Evolutionary conservation across 345 rosid genomes (phyloP).

Genomic region (Cardamine resedifolia): DNA sequence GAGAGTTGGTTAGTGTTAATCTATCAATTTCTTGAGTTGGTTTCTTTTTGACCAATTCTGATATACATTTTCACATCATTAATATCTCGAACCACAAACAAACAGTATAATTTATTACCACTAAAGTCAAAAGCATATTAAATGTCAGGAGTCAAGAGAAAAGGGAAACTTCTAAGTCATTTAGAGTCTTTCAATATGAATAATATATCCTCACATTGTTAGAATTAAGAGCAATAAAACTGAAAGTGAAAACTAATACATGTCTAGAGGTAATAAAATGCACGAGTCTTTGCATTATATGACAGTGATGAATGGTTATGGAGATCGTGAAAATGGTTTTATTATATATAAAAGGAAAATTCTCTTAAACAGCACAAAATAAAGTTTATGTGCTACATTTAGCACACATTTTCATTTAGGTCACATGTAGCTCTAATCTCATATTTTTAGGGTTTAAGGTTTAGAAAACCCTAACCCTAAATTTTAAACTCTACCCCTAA

Average conservation of each 20-base stretch:
- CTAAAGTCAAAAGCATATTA: conserved; percentile 16
- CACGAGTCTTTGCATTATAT: background rate
- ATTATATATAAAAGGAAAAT: too few relatives aligned
- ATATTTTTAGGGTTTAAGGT: too few relatives aligned
- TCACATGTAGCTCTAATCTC: too few relatives aligned
- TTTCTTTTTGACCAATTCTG: conserved; percentile 5
- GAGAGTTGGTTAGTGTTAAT: conserved; percentile 23
- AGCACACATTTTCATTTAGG: too few relatives aligned
- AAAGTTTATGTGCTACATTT: too few relatives aligned
- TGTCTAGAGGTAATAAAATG: background rate
- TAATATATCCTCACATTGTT: background rate
- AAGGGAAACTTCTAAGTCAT: background rate
- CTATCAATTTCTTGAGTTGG: conserved; percentile 21
- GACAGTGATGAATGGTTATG: background rate
- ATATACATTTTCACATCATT: background rate
- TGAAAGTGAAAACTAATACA: background rate
- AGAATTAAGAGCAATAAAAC: background rate
- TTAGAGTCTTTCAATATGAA: background rate
- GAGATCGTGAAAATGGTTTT: background rate
- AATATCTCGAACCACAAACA: conserved; percentile 4
- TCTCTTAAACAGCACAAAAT: too few relatives aligned
- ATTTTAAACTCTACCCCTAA: too few relatives aligned
- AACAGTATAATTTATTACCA: conserved; percentile 6
- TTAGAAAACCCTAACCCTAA: too few relatives aligned
- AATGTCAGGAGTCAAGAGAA: conserved; percentile 24